These are phyloP conservation scores for Fusarium camptoceras DNA, from an alignment of 2,329 filamentous ascomycete species.

Conservation along the genomic window DNA sequence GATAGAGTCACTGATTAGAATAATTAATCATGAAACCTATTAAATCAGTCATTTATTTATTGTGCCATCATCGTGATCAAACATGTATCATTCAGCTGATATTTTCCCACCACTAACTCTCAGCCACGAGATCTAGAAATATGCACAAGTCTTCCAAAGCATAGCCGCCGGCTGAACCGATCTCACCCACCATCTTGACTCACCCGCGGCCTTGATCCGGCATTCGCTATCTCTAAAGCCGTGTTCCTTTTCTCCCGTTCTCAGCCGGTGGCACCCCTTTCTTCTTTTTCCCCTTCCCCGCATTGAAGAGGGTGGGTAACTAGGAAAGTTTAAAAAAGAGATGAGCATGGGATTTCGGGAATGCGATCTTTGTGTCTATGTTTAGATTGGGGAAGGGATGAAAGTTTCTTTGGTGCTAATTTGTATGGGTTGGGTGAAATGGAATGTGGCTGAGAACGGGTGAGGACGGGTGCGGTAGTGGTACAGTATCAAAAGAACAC, in stretches of 20 bases:
- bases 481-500: not conserved
- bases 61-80: not conserved
- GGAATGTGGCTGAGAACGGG: not conserved
- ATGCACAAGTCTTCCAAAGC: not conserved
- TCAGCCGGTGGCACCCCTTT: constrained; percentile 20
- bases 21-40: constrained; percentile 39
- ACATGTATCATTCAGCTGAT: not conserved
- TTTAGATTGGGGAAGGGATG: not conserved
- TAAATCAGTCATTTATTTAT: not conserved
- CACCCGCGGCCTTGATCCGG: constrained; percentile 18
- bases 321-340: constrained; percentile 31
- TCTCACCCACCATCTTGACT: constrained; percentile 9
- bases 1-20: constrained; percentile 44
- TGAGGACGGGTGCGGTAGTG: not conserved
- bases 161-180: constrained; percentile 17
- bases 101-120: not conserved
- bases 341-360: constrained; percentile 14
- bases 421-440: constrained; percentile 2
- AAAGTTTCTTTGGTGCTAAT: constrained; percentile 3
- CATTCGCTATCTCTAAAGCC: constrained; percentile 32
- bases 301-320: constrained; percentile 19
- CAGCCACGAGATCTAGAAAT: not conserved
- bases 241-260: constrained; percentile 13
- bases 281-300: constrained; percentile 9
- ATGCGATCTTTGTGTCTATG: constrained; percentile 27